Evolutionary conservation across 371 early-diverging fungal genomes (phyloP), one percentile per base, ranked within the genome.

Genomic region (Haplosporangium sp.): DNA sequence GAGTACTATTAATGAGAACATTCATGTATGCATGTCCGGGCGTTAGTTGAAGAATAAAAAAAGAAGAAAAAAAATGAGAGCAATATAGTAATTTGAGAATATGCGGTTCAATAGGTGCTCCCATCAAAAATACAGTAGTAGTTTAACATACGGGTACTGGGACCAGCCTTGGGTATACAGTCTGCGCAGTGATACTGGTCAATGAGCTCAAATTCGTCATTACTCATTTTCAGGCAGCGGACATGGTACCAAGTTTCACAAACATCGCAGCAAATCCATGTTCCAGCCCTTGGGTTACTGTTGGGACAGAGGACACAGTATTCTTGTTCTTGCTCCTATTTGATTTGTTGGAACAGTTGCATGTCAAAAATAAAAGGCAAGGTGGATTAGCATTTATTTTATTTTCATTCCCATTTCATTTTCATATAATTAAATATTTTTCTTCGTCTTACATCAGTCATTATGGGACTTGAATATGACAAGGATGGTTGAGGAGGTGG

Each of bases 161-260:
- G 91, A 0, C 93, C 94, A 52, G 89, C 88, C 34, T 58, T 57
- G 19, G 61, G 69, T 2, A 70, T 65, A 72, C 94, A 94, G 10
- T 74, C 44, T n/a, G 85, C 83, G 72, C 94, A 94, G 73, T 93
- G 88, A 71, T 87, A 94, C 40, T 79, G 76, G 73, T 93, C 91
- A 67, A 93, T 87, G 20, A 64, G 64, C 52, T 89, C 88, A 75
- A 89, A 88, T 65, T 91, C 88, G 6, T 85, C 77, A 4, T 75
- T 60, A n/a, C 86, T 72, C 52, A 92, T 72, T 35, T 85, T 84
- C n/a, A 91, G 81, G 84, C 94, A 93, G 3, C 77, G 70, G 15
- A 89, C 86, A 71, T 94, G 94, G 74, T 88, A 91, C 93, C 93
- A 93, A 2, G 75, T 84, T 38, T 86, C 76, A 73, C 94, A 94